These are phyloP conservation scores for Penicillium palitans DNA, from an alignment of 2,329 filamentous ascomycete species.

Conservation along the genomic window DNA sequence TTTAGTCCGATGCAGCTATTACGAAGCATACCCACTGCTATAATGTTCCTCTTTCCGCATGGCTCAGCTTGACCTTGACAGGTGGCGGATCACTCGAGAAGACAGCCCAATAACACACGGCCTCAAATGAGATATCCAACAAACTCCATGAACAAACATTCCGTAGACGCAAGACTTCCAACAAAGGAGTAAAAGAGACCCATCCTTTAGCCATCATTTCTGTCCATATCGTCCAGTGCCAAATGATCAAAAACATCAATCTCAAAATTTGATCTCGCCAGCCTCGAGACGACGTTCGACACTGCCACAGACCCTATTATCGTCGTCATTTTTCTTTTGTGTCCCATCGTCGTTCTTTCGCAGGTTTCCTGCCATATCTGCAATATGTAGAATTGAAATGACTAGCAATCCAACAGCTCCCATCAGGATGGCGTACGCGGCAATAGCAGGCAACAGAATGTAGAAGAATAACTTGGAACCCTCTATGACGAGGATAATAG, in stretches of 20 bases:
- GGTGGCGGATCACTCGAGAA: not conserved
- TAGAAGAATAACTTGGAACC: not conserved
- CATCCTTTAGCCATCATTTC: not conserved
- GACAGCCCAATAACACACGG: too few species aligned
- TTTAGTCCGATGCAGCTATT: not conserved
- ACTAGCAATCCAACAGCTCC: not conserved
- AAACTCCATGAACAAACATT: not conserved
- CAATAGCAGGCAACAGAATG: not conserved
- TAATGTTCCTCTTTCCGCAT: not conserved
- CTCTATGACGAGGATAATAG: accelerated
- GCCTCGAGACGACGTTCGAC: not conserved
- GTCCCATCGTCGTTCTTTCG: not conserved
- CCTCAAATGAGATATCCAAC: not conserved
- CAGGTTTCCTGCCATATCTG: too few species aligned
- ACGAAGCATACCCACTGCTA: not conserved
- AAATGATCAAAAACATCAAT: not conserved
- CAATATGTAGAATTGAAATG: not conserved
- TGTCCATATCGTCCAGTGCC: not conserved
- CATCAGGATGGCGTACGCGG: not conserved
- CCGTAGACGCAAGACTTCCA: not conserved
- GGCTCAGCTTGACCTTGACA: too few species aligned
- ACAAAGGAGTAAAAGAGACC: not conserved
- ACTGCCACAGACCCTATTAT: not conserved
- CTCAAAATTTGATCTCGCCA: not conserved
- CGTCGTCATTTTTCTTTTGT: not conserved